These are phyloP conservation scores for Saccharomycopsis vini DNA, from an alignment of 805 yeast species.

Conservation along the genomic window DNA sequence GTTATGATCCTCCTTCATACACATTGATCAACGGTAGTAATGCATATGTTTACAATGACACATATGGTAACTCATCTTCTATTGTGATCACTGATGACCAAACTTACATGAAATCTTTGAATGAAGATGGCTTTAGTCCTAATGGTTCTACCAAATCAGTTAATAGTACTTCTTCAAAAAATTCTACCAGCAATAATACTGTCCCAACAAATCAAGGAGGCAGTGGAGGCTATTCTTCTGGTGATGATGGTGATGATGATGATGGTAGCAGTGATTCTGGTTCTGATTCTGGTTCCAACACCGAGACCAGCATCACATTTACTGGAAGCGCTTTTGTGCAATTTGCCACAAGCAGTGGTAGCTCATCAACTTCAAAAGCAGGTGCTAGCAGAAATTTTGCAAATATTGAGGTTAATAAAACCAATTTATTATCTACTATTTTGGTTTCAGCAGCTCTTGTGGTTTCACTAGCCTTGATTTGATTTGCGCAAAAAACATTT, in stretches of 20 bases:
- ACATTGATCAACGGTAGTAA: conserved; percentile 36
- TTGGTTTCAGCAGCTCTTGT: not conserved
- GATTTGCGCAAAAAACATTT: not conserved
- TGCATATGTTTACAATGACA: conserved; percentile 46
- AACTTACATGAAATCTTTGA: conserved; percentile 50
- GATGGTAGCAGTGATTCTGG: not conserved
- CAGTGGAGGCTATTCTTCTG: conserved; percentile 4
- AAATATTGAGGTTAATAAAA: not conserved
- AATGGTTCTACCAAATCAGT: conserved; percentile 19
- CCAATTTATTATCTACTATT: not conserved
- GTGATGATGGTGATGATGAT: conserved; percentile 5
- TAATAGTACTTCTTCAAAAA: not conserved
- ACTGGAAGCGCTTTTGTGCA: conserved; percentile 14
- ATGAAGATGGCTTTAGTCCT: conserved; percentile 60
- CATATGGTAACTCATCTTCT: conserved; percentile 38
- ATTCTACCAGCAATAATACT: not conserved
- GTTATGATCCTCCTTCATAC: conserved; percentile 65
- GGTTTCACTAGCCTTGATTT: not conserved
- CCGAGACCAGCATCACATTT: conserved; percentile 6
- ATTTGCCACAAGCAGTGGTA: conserved; percentile 5
- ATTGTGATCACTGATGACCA: conserved; percentile 55
- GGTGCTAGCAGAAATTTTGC: not conserved
- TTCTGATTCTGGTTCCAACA: not conserved
- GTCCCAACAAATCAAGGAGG: conserved; percentile 3
- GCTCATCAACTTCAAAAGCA: not conserved